Conservation (phyloP, 768 basidiomycete species). For the Mycena sanguinolenta region DNA sequence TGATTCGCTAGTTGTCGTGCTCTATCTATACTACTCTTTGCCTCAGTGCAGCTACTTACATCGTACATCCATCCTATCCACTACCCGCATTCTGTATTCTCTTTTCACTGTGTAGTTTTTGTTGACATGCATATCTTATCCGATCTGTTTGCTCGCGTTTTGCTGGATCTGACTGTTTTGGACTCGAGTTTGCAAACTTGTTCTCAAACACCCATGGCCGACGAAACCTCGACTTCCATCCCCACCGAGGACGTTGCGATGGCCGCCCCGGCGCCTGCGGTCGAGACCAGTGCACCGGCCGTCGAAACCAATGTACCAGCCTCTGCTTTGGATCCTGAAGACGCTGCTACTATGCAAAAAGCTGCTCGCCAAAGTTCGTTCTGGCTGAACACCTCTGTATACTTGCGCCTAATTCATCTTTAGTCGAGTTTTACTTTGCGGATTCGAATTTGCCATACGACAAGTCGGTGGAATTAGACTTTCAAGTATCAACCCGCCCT, state of each 20-base stretch:
- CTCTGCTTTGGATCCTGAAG: constrained; percentile 39
- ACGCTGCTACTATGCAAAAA: constrained; percentile 59
- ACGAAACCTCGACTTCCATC: constrained; percentile 6
- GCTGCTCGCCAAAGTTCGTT: constrained; percentile 70
- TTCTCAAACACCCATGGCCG: constrained; percentile 25
- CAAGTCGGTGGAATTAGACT: constrained; percentile 76
- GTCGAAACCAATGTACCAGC: background rate
- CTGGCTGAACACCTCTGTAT: background rate
- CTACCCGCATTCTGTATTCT: constrained; percentile 22
- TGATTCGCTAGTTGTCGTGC: constrained; percentile 63
- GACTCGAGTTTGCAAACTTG: constrained; percentile 3
- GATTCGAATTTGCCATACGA: constrained; percentile 96
- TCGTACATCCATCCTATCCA: constrained; percentile 22
- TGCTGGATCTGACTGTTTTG: constrained; percentile 18
- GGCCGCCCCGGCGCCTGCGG: constrained; percentile 4
- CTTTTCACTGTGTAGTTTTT: constrained; percentile 14
- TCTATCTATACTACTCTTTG: constrained; percentile 13
- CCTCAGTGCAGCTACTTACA: constrained; percentile 28
- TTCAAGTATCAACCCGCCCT: constrained; percentile 2
- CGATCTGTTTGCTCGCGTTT: constrained; percentile 24
- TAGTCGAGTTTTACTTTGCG: constrained; percentile 97
- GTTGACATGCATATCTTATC: constrained; percentile 3
- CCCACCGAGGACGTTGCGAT: constrained; percentile 24
- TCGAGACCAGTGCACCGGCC: background rate
- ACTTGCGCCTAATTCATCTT: background rate